Base-by-base conservation (phyloP, 2,329 filamentous ascomycete species). In the Pyrenophora tritici-repentis region DNA sequence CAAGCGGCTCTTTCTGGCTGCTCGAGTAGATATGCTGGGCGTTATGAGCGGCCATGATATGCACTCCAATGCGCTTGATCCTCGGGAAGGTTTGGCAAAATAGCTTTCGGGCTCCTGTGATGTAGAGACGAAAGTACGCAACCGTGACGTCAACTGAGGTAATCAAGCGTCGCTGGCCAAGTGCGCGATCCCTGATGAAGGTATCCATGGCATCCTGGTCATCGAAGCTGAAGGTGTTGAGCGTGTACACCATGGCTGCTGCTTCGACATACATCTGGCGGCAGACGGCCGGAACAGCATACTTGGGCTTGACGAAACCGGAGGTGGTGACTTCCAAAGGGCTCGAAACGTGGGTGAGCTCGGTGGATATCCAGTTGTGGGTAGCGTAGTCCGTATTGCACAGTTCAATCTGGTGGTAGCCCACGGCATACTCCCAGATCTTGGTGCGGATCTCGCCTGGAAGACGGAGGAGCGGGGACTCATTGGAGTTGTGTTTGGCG, bases 391-490 rank as follows among this genome's bases (percentile, higher is more conserved):
- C 7, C 5, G 38, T 20, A 6, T 39, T 33, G 20, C 7, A 37
- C 13, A 47, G 38, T 6, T 35, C 17, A 32, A 59, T 38, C 5
- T 42, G 34, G 9, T 54, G 44, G 6, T 47, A 42, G 4, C 50
- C 56, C 1, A 59, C 34, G 3, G 47, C 48, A 18, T 47, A 54
- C 9, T n/a, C 1, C 48, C 53, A 63, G 29, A 62, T 63, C 17
- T 46, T 53, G 26, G 46, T 46, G 17, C 58, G 50, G 9, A 62
- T 36, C 16, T 62, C 55, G 12, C 40, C 47, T 6, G 59, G 59
- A 10, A 61, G 53, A 4, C 26, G 24, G 9, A 62, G 51, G 4
- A 62, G 49, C 8, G 58, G 53, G 6, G 58, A 62, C 4, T 52
- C 24, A 2, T 17, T 13, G 1, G 48, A 41, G 29, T 62, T 62